Conservation (phyloP, 441 rosid genomes). For the Eutrema salsugineum region DNA sequence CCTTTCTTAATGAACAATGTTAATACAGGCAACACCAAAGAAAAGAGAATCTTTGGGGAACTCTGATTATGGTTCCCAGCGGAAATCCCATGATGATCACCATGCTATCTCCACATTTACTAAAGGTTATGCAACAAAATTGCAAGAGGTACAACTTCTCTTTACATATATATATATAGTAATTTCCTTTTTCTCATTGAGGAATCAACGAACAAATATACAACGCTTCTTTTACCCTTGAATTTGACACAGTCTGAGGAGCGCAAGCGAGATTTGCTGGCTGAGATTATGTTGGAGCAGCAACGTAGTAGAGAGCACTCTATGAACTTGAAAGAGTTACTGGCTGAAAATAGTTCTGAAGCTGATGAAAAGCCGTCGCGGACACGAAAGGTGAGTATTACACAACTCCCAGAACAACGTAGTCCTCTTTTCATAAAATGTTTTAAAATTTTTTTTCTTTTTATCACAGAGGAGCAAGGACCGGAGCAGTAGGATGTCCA, state of each 20-base stretch:
- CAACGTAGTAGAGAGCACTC: conserved; percentile 63
- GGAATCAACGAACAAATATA: not conserved
- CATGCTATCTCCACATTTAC: conserved; percentile 44
- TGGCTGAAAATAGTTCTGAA: conserved; percentile 41
- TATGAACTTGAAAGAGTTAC: conserved; percentile 56
- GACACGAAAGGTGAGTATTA: conserved; percentile 50
- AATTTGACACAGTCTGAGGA: conserved; percentile 70
- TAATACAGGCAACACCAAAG: conserved; percentile 50
- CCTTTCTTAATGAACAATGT: not conserved
- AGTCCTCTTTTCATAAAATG: not conserved
- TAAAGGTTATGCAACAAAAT: conserved; percentile 47
- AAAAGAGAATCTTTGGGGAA: conserved; percentile 33
- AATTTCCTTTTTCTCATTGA: not conserved
- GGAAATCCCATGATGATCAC: conserved; percentile 40
- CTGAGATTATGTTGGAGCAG: conserved; percentile 72
- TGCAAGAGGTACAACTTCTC: conserved; percentile 54
- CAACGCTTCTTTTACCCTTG: conserved; percentile 3
- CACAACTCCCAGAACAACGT: not conserved
- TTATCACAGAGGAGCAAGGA: conserved; percentile 67
- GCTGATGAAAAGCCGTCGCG: conserved; percentile 39
- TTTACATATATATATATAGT: not conserved
- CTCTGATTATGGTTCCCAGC: conserved; percentile 31
- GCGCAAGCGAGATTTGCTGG: conserved; percentile 66
- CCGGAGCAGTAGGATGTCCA: conserved; percentile 62
- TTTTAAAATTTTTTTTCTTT: not conserved